Base-by-base conservation (phyloP, 768 basidiomycete species). In the Lactarius quietus region DNA sequence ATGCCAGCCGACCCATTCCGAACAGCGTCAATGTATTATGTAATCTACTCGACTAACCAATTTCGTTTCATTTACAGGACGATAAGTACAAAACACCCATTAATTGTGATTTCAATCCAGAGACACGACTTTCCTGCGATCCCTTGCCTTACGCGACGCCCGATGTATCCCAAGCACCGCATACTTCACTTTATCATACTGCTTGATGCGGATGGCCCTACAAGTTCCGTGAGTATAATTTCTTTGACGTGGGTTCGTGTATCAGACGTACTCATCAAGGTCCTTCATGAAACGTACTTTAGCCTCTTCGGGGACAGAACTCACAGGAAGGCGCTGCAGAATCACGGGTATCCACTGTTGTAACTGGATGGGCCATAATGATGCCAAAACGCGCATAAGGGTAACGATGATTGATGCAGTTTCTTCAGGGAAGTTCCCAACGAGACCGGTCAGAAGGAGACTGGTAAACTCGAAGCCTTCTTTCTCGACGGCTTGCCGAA, bases 361-460 rank as follows among this genome's bases (percentile, higher is more conserved):
- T 53, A 95, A 74, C 72, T 89, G 86, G 8, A 79, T 72, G 2
- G 89, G 81, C 86, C 90, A 93, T n/a, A 85, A 72, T 41, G 78
- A 76, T 31, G 87, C 81, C 59, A 94, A 74, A 15, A 83, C 81
- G 18, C 92, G 84, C 74, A 96, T 84, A 66, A 98, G 87, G 3
- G 88, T 85, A 62, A 93, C 85, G 53, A 95, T 87, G 39, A 79
- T 74, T 10, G 89, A 81, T 7, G 86, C 80, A 3, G 87, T 83
- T 64, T 98, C 96, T 73, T 93, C 93, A 4, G 93, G 92, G 74
- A 95, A 98, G 66, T 90, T 88, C 26, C 89, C 87, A 5, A 92
- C 86, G 31, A 98, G 79, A 4, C 97, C 96, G 23, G 81, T 77
- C 59, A 98, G 78, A 33, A 94, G 74, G 68, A 84, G 84, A 17